phyloP scores from a whole-genome alignment of 2,329 filamentous ascomycete species.

The Emericellopsis cladophorae region DNA sequence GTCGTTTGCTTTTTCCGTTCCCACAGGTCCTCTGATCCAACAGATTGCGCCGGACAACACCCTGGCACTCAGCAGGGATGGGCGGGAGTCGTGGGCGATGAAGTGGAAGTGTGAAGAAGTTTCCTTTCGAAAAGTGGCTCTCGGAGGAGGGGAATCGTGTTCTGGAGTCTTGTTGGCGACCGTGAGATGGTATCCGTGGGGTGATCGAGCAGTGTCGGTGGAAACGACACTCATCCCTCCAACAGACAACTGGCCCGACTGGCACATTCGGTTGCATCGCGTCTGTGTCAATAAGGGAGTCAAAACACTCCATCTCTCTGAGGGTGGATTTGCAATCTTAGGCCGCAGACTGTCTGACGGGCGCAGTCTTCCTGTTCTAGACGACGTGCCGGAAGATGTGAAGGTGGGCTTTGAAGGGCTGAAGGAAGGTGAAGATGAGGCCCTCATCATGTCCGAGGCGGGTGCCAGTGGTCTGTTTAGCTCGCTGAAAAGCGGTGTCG shows the following conservation, averaged over 20 bases:
- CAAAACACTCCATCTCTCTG: conserved; percentile 3
- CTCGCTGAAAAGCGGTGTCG: not conserved
- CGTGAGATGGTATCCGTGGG: conserved; percentile 5
- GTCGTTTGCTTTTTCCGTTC: conserved; percentile 29
- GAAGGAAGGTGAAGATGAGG: not conserved
- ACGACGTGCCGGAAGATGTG: not conserved
- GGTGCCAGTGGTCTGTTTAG: conserved; percentile 5
- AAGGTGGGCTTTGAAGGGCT: not conserved
- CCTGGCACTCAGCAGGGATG: conserved; percentile 5
- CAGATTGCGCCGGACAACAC: conserved; percentile 24
- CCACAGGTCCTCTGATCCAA: conserved; percentile 16
- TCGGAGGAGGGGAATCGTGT: not conserved
- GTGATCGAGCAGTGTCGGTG: conserved; percentile 2
- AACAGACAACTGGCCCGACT: conserved; percentile 44
- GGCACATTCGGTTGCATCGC: conserved; percentile 41
- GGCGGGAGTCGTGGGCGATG: conserved; percentile 5
- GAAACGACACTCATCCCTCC: conserved; percentile 5
- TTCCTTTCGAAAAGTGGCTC: not conserved
- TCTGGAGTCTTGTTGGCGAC: conserved; percentile 1
- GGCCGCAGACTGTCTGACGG: not conserved
- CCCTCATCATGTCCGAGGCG: conserved; percentile 2
- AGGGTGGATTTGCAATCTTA: conserved; percentile 7
- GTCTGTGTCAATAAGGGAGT: conserved; percentile 1
- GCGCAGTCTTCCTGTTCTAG: not conserved
- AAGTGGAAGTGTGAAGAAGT: conserved; percentile 5